phyloP scores from a whole-genome alignment of 441 rosid species.

The Hypseocharis bilobata region DNA sequence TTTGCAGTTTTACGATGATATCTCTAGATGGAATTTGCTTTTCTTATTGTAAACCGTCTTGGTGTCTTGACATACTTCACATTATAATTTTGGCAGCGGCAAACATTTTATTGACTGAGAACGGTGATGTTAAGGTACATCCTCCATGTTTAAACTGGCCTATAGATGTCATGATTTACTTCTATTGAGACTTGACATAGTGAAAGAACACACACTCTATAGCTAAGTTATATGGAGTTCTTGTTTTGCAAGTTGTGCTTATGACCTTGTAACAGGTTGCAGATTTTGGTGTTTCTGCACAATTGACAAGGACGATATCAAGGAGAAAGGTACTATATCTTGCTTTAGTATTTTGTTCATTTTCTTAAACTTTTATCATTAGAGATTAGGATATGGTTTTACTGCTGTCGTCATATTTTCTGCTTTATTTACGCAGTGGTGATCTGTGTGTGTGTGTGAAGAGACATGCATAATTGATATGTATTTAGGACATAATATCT shows the following conservation, averaged over 20 bases:
- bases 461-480: not conserved
- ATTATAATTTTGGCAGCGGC: constrained; percentile 65
- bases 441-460: not conserved
- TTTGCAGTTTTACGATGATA: not conserved
- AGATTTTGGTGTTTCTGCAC: constrained; percentile 98
- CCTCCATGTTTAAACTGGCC: constrained; percentile 18
- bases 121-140: constrained; percentile 93
- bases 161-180: constrained; percentile 8
- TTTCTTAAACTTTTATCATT: not conserved
- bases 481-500: not conserved
- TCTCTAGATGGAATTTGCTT: constrained; percentile 13
- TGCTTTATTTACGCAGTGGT: not conserved
- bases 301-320: constrained; percentile 87
- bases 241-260: constrained; percentile 20
- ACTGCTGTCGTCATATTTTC: not conserved
- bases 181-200: not conserved
- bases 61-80: constrained; percentile 24
- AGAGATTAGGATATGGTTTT: not conserved
- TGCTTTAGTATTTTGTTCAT: constrained; percentile 7
- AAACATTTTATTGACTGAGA: constrained; percentile 82
- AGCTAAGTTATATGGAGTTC: constrained; percentile 6
- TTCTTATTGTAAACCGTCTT: constrained; percentile 16
- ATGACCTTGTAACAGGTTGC: constrained; percentile 65
- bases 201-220: constrained; percentile 7
- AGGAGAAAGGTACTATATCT: constrained; percentile 72